A percentile compares a stretch with the other conserved stretches of the same genome.
These are phyloP conservation scores for Camelina laxa DNA, from an alignment of 345 rosid genomes.

Conservation along the genomic window DNA sequence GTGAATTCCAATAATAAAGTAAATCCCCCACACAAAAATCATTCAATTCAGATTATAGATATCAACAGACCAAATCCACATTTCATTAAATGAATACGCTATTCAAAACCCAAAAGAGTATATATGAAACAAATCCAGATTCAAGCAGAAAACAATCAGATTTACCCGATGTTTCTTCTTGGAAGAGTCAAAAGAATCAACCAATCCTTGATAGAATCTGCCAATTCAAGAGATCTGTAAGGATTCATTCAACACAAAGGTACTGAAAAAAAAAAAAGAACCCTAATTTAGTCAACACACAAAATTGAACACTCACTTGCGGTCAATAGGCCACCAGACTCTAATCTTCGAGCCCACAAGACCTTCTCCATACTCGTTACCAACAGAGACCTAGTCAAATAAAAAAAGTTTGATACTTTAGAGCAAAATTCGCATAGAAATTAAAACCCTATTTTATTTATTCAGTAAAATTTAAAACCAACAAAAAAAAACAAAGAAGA, in stretches of 20 bases:
- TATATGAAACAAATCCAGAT: not conserved
- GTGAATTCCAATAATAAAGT: not conserved
- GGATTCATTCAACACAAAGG: conserved; percentile 12
- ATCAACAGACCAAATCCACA: too few species aligned
- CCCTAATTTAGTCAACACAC: not conserved
- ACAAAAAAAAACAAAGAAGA: not conserved
- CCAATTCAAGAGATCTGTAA: conserved; percentile 21
- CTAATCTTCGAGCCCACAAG: conserved; percentile 32
- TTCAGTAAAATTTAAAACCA: not conserved
- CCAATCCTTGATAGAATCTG: conserved; percentile 39
- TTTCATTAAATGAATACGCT: not conserved
- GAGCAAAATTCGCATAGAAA: not conserved
- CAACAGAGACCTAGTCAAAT: not conserved
- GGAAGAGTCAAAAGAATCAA: conserved; percentile 14
- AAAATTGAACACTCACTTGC: conserved; percentile 19
- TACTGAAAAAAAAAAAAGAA: not conserved
- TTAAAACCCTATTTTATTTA: not conserved
- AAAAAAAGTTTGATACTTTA: not conserved
- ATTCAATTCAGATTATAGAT: conserved; percentile 17
- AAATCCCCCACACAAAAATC: not conserved
- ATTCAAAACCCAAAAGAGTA: conserved; percentile 4
- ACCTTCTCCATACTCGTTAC: not conserved
- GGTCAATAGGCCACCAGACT: conserved; percentile 43
- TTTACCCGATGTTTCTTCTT: conserved; percentile 36
- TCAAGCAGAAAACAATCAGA: not conserved